Evolutionary conservation across 495 filamentous ascomycete species (phyloP), one percentile per base, ranked within the genome.

Genomic region (Zalerion maritima): DNA sequence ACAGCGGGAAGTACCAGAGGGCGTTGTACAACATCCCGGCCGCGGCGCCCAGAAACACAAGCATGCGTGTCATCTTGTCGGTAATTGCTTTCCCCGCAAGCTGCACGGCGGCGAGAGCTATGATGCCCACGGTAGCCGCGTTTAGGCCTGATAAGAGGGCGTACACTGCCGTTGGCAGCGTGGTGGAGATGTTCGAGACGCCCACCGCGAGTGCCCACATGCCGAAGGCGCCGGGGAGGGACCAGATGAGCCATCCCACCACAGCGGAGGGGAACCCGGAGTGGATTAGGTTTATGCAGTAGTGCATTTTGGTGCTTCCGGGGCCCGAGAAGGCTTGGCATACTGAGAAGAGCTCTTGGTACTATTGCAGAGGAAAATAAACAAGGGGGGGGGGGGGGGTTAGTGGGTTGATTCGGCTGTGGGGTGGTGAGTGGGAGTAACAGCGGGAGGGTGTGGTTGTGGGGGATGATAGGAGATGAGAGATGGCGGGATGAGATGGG

Each of bases 311-410:
- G 11, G 80, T 85, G 44, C 71, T 78, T 1, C 46, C 81, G 0
- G 82, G 81, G 0, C 82, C 82, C 0, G 77, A 72, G 12, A 86
- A 66, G 9, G 73, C 72, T 48, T 86, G 81, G 26, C 69, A 78
- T 37, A 91, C 55, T 12, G 76, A 77, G 48, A 87, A 91, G 10
- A 86, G 64, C 42, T 91, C 81, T 52, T 85, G 77, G 52, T 80
- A 91, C 75, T 81, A 35, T 17, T 12, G 24, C 11, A 29, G 26
- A 15, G 10, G 18, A 12, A 34, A 14, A 28, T 6, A 21, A 21
- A 11, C n/a, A 1, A 6, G 9, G 15, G 12, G 20, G 3, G 11
- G 36, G 5, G n/a, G 12, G 6, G 19, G 24, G 9, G 26, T 18
- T 14, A 29, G 18, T 9, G 4, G 18, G 21, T 18, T 18, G 6